phyloP scores from a whole-genome alignment of 345 rosid genomes.

The Gossypium anomalum region DNA sequence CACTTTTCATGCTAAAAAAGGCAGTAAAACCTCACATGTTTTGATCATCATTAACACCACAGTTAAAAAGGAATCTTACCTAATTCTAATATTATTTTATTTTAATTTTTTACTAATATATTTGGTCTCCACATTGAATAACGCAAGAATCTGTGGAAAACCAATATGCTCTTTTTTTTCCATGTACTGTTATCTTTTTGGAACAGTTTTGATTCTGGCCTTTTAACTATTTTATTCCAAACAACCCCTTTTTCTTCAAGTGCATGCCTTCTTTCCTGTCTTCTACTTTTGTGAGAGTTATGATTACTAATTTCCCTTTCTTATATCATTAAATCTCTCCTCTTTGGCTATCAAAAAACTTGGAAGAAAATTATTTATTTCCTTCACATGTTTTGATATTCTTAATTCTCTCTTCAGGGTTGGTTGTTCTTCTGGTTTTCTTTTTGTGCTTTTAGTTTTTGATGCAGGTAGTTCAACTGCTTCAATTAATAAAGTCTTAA shows the following conservation, averaged over 20 bases:
- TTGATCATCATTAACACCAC: slow-evolving; percentile 37
- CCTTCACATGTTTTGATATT: slow-evolving; percentile 21
- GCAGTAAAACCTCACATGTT: slow-evolving; percentile 13
- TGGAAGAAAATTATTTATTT: slow-evolving; percentile 3
- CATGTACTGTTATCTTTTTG: slow-evolving; percentile 22
- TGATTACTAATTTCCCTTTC: slow-evolving; percentile 26
- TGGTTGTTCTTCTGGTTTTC: slow-evolving; percentile 6
- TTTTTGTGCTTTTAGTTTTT: background rate
- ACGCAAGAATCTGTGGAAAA: slow-evolving; percentile 4
- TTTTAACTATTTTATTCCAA: slow-evolving; percentile 19
- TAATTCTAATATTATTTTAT: slow-evolving; percentile 12
- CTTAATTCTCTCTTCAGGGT: slow-evolving; percentile 21
- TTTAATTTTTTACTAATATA: background rate
- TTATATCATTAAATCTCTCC: slow-evolving; percentile 18
- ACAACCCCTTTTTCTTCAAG: slow-evolving; percentile 8
- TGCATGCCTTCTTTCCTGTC: slow-evolving; percentile 25
- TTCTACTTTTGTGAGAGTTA: slow-evolving; percentile 26
- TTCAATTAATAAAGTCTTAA: slow-evolving; percentile 15
- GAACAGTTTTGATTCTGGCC: slow-evolving; percentile 17
- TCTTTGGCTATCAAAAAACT: slow-evolving; percentile 10
- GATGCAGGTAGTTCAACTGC: slow-evolving; percentile 33
- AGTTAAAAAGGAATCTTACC: slow-evolving; percentile 25
- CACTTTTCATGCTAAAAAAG: background rate
- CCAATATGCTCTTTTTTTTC: background rate
- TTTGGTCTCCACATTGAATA: slow-evolving; percentile 23